These are phyloP conservation scores for Eimeria mitis DNA, from an alignment of 169 alveolate genomes.

Conservation along the genomic window DNA sequence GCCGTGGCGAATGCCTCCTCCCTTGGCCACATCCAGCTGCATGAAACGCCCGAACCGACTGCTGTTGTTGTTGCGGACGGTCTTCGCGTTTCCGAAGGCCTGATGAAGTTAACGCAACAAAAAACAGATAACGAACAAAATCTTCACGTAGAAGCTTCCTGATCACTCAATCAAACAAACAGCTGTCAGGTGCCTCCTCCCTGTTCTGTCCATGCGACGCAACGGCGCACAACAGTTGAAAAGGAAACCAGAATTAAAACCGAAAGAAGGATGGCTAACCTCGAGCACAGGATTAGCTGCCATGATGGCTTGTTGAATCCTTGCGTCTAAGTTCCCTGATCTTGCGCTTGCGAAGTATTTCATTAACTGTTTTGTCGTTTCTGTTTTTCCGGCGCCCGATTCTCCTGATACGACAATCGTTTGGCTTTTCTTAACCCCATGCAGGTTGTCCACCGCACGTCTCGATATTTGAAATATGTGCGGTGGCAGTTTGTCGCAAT, in stretches of 20 bases:
- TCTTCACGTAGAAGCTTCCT: too few relatives aligned
- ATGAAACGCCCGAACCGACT: conserved; percentile 99
- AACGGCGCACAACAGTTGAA: background rate
- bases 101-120: conserved; percentile 97
- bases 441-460: conserved; percentile 78
- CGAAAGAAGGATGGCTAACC: conserved; percentile 48
- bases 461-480: conserved; percentile 93
- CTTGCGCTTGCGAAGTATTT: conserved; percentile 81
- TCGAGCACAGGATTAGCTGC: conserved; percentile 90
- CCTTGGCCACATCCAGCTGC: conserved; percentile 90
- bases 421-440: conserved; percentile 86
- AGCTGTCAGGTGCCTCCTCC: background rate
- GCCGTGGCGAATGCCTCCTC: conserved; percentile 95
- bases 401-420: conserved; percentile 99
- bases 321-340: conserved; percentile 62
- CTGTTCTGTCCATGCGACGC: background rate
- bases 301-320: conserved; percentile 87
- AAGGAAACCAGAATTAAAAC: background rate
- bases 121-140: conserved; percentile 85
- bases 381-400: conserved; percentile 99
- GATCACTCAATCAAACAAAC: background rate
- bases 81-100: conserved; percentile 99
- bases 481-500: conserved; percentile 90
- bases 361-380: conserved; percentile 94
- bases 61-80: conserved; percentile 98